A percentile compares a stretch with the other conserved stretches of the same genome.
phyloP scores from a whole-genome alignment of 2,329 filamentous ascomycete species.

The Xylariomycetidae sp. region DNA sequence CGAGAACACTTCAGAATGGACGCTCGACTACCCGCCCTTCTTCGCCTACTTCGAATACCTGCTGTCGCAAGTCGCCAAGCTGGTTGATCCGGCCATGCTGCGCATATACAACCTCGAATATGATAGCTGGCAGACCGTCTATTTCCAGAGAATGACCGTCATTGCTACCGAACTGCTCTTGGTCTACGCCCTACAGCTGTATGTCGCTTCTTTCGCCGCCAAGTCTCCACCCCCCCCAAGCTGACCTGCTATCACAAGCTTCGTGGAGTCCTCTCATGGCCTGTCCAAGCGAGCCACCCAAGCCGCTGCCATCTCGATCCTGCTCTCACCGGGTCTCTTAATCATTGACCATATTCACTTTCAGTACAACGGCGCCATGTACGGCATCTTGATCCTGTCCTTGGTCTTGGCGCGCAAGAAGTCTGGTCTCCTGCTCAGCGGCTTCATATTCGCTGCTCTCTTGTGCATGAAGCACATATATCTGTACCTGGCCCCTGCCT shows the following conservation, averaged over 20 bases:
- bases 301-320: conserved; percentile 78
- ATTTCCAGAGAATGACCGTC: conserved; percentile 88
- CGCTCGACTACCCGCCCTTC: conserved; percentile 95
- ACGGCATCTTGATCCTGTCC: conserved; percentile 82
- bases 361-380: conserved; percentile 97
- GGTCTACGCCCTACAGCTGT: conserved; percentile 75
- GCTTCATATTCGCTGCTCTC: conserved; percentile 74
- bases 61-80: conserved; percentile 72
- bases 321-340: conserved; percentile 85
- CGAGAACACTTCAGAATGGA: conserved; percentile 98
- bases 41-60: conserved; percentile 97
- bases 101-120: conserved; percentile 74
- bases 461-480: conserved; percentile 98
- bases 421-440: conserved; percentile 70
- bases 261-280: conserved; percentile 63
- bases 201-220: conserved; percentile 26
- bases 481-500: conserved; percentile 90
- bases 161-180: conserved; percentile 79
- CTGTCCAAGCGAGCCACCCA: conserved; percentile 70
- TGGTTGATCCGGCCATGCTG: conserved; percentile 77
- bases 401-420: conserved; percentile 73
- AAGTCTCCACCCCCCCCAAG: not conserved
- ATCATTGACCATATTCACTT: conserved; percentile 98
- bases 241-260: conserved; percentile 42
- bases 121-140: conserved; percentile 88